phyloP scores from a whole-genome alignment of 345 rosid species.

The Ailanthus altissimus region DNA sequence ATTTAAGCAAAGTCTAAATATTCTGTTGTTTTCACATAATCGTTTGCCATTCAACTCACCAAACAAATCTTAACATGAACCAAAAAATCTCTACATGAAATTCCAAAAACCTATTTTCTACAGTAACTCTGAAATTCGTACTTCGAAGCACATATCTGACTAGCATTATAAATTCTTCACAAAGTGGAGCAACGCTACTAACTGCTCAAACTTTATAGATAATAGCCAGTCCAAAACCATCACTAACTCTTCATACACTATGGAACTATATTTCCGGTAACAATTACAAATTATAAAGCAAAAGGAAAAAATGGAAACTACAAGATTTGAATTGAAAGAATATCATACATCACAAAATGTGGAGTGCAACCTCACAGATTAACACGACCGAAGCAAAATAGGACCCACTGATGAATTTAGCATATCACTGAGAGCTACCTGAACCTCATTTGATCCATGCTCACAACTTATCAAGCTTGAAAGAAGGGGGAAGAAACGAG shows the following conservation, averaged over 20 bases:
- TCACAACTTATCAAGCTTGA: slow-evolving; percentile 84
- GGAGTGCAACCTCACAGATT: slow-evolving; percentile 29
- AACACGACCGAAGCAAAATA: slow-evolving; percentile 71
- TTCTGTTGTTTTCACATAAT: too few relatives aligned
- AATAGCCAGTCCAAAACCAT: slow-evolving; percentile 29
- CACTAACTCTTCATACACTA: slow-evolving; percentile 41
- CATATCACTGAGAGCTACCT: slow-evolving; percentile 88
- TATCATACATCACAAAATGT: slow-evolving; percentile 36
- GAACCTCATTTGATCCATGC: slow-evolving; percentile 91
- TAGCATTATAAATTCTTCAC: slow-evolving; percentile 34
- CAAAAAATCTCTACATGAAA: background rate
- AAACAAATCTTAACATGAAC: background rate
- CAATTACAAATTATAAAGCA: slow-evolving; percentile 19
- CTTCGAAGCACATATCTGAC: background rate
- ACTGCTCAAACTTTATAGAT: slow-evolving; percentile 23
- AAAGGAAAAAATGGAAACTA: slow-evolving; percentile 13
- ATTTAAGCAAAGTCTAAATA: background rate
- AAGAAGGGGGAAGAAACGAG: slow-evolving; percentile 72
- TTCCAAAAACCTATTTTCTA: slow-evolving; percentile 19
- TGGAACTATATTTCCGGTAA: slow-evolving; percentile 31
- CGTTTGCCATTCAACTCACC: too few relatives aligned
- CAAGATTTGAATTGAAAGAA: slow-evolving; percentile 18
- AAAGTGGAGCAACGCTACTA: slow-evolving; percentile 23
- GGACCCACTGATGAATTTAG: slow-evolving; percentile 83
- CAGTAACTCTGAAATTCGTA: slow-evolving; percentile 19